These are phyloP conservation scores for Crithidia brevicula DNA, from an alignment of 208 protist genomes.

Conservation along the genomic window DNA sequence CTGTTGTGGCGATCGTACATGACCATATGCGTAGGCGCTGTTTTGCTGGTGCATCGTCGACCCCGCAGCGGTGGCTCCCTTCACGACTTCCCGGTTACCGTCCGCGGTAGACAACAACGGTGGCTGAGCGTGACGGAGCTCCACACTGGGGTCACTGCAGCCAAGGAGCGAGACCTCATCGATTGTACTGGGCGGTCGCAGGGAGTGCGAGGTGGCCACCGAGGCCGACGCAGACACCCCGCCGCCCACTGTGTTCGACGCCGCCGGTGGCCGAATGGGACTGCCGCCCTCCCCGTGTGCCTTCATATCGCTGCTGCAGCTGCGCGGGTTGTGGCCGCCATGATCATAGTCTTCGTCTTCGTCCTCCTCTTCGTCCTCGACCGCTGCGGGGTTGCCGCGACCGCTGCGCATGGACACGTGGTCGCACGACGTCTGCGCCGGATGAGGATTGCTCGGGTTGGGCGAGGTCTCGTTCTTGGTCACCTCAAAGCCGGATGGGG, in stretches of 20 bases:
- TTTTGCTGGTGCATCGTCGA: too few species aligned
- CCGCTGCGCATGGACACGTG: too few species aligned
- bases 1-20: neutral
- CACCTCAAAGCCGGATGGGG: neutral
- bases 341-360: neutral
- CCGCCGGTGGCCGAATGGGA: neutral
- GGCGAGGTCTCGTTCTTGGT: neutral
- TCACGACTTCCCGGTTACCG: too few species aligned
- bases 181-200: constrained; percentile 11
- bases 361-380: neutral
- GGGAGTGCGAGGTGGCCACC: constrained; percentile 12
- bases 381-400: too few species aligned
- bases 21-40: too few species aligned
- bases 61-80: too few species aligned
- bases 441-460: neutral
- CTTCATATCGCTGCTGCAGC: constrained; percentile 12
- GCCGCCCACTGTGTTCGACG: neutral
- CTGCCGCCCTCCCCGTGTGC: neutral
- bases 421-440: neutral
- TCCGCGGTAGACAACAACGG: too few species aligned
- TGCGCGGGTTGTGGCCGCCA: constrained; percentile 1
- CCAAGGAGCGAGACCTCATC: constrained; percentile 7
- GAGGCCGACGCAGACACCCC: constrained; percentile 12
- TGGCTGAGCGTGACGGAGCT: neutral
- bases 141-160: neutral